A percentile compares a stretch with the other conserved stretches of the same genome.
Conservation (phyloP, 2,329 filamentous ascomycete genomes). For the Emmonsiellopsis sp. region DNA sequence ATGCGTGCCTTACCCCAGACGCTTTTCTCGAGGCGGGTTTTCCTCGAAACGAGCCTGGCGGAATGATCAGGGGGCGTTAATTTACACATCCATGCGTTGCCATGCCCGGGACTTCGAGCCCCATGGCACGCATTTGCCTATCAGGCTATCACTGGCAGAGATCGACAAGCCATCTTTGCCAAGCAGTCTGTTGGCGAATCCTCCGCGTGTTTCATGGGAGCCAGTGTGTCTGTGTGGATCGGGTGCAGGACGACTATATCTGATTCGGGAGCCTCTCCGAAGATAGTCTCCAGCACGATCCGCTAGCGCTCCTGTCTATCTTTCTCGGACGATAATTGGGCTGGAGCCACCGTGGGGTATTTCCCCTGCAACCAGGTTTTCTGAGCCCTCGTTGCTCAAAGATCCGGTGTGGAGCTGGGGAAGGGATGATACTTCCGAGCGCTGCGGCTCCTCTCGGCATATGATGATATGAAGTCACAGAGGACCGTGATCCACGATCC, state of each 20-base stretch:
- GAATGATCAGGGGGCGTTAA: not conserved
- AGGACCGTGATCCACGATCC: not conserved
- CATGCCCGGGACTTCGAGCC: not conserved
- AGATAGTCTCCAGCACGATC: not conserved
- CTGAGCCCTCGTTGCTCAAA: not conserved
- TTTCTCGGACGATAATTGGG: not conserved
- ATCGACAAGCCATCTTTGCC: constrained; percentile 1
- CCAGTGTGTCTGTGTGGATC: not conserved
- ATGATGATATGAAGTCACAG: not conserved
- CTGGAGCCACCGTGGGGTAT: not conserved
- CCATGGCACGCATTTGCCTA: not conserved
- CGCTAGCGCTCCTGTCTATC: not conserved
- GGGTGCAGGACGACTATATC: not conserved
- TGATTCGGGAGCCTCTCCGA: constrained; percentile 1
- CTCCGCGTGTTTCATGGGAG: constrained; percentile 3
- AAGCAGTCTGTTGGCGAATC: not conserved
- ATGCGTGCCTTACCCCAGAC: not conserved
- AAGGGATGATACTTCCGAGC: not conserved
- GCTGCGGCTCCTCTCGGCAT: not conserved
- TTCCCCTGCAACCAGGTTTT: not conserved
- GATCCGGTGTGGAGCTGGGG: not conserved
- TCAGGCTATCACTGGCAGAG: not conserved
- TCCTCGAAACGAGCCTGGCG: not conserved
- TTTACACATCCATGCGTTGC: not conserved
- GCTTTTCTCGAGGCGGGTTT: not conserved